These are phyloP conservation scores for Prunus yedoensis DNA, from an alignment of 331 rosid genomes.

Conservation along the genomic window DNA sequence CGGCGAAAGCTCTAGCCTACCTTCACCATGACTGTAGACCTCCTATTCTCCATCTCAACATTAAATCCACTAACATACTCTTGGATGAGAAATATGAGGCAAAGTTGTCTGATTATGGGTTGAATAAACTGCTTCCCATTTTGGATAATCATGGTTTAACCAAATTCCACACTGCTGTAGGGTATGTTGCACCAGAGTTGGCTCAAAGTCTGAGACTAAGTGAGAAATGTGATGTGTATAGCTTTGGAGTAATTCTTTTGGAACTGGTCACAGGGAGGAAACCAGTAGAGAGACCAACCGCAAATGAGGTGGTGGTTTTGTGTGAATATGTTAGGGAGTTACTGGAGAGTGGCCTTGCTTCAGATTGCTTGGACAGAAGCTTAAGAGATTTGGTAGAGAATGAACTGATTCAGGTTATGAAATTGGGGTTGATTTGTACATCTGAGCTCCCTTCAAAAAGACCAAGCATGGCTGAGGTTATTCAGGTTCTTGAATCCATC, in stretches of 20 bases:
- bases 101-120: constrained; percentile 89
- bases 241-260: constrained; percentile 91
- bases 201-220: constrained; percentile 86
- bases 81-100: constrained; percentile 73
- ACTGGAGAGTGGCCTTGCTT: constrained; percentile 78
- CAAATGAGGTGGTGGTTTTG: constrained; percentile 77
- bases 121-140: constrained; percentile 90
- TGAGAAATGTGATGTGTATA: constrained; percentile 92
- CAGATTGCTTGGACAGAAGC: constrained; percentile 80
- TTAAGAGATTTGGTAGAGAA: constrained; percentile 78
- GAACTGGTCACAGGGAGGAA: constrained; percentile 96
- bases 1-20: constrained; percentile 82
- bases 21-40: constrained; percentile 97
- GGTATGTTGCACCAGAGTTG: constrained; percentile 96
- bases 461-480: constrained; percentile 98
- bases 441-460: constrained; percentile 84
- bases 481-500: constrained; percentile 95
- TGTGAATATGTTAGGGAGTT: constrained; percentile 80
- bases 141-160: constrained; percentile 77
- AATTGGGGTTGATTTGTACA: constrained; percentile 83
- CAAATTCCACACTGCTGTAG: constrained; percentile 79
- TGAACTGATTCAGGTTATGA: constrained; percentile 91
- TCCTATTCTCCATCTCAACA: constrained; percentile 94
- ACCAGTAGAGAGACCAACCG: constrained; percentile 90
- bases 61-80: constrained; percentile 89